Evolutionary conservation across 768 basidiomycete species (phyloP).

Genomic region (Agrocybe pediades): DNA sequence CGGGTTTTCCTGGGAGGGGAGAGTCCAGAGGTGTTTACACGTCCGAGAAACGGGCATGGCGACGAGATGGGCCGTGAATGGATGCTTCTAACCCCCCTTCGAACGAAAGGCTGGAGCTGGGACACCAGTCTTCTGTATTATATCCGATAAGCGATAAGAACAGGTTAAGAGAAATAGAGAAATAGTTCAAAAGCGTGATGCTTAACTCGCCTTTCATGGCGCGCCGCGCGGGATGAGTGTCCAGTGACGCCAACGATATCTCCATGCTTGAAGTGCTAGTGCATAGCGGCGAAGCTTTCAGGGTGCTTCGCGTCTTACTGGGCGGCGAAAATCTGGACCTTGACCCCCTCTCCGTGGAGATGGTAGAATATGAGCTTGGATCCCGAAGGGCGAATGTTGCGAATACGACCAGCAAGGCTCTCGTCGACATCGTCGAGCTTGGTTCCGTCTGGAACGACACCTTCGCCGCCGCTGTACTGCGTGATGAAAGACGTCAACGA

Average conservation of each 20-base stretch:
- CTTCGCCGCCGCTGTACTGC: slow-evolving; percentile 72
- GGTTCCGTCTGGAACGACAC: slow-evolving; percentile 65
- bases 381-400: slow-evolving; percentile 83
- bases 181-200: slow-evolving; percentile 75
- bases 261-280: slow-evolving; percentile 90
- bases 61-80: too few species aligned
- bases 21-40: too few species aligned
- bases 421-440: slow-evolving; percentile 66
- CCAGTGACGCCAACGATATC: slow-evolving; percentile 96
- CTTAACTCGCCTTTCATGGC: slow-evolving; percentile 96
- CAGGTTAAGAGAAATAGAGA: too few species aligned
- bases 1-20: too few species aligned
- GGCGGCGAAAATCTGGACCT: slow-evolving; percentile 94
- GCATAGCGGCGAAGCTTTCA: slow-evolving; percentile 65
- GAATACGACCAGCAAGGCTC: slow-evolving; percentile 86
- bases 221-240: slow-evolving; percentile 80
- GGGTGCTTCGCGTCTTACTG: slow-evolving; percentile 75
- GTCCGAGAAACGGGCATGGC: too few species aligned
- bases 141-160: too few species aligned
- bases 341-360: slow-evolving; percentile 86
- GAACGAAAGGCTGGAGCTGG: too few species aligned
- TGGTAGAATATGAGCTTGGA: slow-evolving; percentile 94
- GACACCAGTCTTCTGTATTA: too few species aligned
- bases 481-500: slow-evolving; percentile 77
- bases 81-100: too few species aligned